Conservation (phyloP, 1,284 basidiomycete species). For the Mycosarcoma maydis region DNA sequence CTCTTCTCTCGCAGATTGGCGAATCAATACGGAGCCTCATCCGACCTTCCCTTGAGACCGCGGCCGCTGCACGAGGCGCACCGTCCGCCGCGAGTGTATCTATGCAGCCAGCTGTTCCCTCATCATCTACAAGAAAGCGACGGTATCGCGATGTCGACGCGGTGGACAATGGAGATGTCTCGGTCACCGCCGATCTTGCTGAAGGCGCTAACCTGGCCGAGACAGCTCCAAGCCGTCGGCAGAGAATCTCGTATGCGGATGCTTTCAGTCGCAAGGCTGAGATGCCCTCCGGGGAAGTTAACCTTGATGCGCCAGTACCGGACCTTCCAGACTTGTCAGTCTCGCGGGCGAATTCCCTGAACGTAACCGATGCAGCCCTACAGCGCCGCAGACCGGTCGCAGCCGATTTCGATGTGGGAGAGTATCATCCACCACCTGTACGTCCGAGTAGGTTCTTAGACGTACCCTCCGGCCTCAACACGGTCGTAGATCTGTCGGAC, state of each 20-base stretch:
- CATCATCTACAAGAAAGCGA: conserved; percentile 20
- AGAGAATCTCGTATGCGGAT: conserved; percentile 41
- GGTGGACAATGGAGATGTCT: conserved; percentile 6
- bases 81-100: neutral
- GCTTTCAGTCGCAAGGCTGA: conserved; percentile 25
- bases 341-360: neutral
- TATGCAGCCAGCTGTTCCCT: neutral
- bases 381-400: conserved; percentile 23
- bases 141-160: conserved; percentile 38
- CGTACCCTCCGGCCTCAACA: conserved; percentile 36
- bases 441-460: conserved; percentile 24
- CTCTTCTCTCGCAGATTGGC: conserved; percentile 29
- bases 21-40: conserved; percentile 22
- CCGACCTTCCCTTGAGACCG: conserved; percentile 3
- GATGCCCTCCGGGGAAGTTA: conserved; percentile 32
- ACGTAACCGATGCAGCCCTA: neutral
- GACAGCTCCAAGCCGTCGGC: conserved; percentile 17
- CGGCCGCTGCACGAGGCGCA: neutral
- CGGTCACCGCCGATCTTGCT: conserved; percentile 9
- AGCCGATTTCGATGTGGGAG: conserved; percentile 27
- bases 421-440: conserved; percentile 9
- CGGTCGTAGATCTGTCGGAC: conserved; percentile 41
- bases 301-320: conserved; percentile 28
- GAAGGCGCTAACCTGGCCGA: neutral
- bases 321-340: conserved; percentile 18